phyloP scores from a whole-genome alignment of 2,329 filamentous ascomycete species.

The Dactylonectria estremocensis region DNA sequence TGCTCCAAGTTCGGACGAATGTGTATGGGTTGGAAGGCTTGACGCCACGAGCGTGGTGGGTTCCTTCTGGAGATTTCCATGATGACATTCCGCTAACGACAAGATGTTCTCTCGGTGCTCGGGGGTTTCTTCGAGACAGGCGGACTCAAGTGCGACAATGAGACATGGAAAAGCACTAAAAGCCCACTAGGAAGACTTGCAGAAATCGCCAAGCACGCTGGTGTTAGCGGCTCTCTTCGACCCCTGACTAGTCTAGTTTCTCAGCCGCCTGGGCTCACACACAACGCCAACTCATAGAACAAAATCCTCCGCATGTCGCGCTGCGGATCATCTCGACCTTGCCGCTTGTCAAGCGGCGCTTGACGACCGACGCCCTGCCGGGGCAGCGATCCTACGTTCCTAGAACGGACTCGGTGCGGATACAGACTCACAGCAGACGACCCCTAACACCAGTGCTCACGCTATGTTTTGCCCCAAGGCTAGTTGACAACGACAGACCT shows the following conservation, averaged over 20 bases:
- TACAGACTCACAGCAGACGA: not conserved
- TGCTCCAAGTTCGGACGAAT: not conserved
- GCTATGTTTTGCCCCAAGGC: constrained; percentile 5
- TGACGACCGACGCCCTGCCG: not conserved
- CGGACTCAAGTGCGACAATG: not conserved
- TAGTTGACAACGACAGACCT: not conserved
- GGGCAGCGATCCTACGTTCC: constrained; percentile 10
- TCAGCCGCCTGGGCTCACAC: not conserved
- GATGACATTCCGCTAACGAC: not conserved
- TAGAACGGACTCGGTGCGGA: not conserved
- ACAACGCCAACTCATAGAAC: not conserved
- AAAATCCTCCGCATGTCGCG: constrained; percentile 13
- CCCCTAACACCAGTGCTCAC: constrained; percentile 8
- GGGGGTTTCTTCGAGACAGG: too few species aligned
- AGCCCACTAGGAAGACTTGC: not conserved
- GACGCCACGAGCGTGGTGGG: not conserved
- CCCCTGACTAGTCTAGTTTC: not conserved
- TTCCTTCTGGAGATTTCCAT: not conserved
- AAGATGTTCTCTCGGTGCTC: not conserved
- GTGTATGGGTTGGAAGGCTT: not conserved
- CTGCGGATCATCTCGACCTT: constrained; percentile 16
- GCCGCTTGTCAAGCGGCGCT: not conserved
- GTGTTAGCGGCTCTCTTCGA: not conserved
- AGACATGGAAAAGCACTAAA: not conserved
- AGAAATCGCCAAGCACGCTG: not conserved